A percentile compares a stretch with the other conserved stretches of the same genome.
Evolutionary conservation across 768 basidiomycete genomes (phyloP).

Genomic region (Galerina sulciceps): DNA sequence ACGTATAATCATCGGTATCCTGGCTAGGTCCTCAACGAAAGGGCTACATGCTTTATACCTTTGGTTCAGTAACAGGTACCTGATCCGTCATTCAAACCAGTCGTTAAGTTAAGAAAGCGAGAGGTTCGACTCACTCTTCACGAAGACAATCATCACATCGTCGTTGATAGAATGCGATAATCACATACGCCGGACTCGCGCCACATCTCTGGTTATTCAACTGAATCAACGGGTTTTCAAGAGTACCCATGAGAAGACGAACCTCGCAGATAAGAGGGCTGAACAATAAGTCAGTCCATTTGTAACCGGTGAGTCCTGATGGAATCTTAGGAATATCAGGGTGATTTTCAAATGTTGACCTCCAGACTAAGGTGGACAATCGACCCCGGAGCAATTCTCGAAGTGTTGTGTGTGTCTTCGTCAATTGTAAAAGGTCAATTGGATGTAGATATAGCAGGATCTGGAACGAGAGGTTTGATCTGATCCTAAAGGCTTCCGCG

Average conservation of each 20-base stretch:
- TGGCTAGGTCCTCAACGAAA: no score
- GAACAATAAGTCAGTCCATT: constrained; percentile 10
- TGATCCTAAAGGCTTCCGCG: not conserved
- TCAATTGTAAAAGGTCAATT: constrained; percentile 1
- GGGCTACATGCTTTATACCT: no score
- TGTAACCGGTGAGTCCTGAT: not conserved
- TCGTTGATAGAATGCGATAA: not conserved
- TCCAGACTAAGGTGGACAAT: not conserved
- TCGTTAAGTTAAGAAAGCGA: no score
- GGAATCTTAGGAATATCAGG: constrained; percentile 1
- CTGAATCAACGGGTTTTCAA: not conserved
- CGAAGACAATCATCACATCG: not conserved
- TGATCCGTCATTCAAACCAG: not conserved
- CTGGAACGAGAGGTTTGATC: not conserved
- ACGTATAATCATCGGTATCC: no score
- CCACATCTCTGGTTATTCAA: not conserved
- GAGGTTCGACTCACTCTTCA: not conserved
- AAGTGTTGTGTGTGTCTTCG: not conserved
- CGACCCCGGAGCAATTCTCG: not conserved
- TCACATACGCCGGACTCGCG: not conserved
- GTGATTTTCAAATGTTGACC: not conserved
- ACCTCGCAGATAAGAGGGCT: constrained; percentile 1
- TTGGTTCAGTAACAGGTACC: not conserved
- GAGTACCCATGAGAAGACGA: not conserved
- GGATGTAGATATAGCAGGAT: constrained; percentile 11